Evolutionary conservation across 2,329 filamentous ascomycete genomes (phyloP).

Genomic region (Ophiostoma triangulosporum): DNA sequence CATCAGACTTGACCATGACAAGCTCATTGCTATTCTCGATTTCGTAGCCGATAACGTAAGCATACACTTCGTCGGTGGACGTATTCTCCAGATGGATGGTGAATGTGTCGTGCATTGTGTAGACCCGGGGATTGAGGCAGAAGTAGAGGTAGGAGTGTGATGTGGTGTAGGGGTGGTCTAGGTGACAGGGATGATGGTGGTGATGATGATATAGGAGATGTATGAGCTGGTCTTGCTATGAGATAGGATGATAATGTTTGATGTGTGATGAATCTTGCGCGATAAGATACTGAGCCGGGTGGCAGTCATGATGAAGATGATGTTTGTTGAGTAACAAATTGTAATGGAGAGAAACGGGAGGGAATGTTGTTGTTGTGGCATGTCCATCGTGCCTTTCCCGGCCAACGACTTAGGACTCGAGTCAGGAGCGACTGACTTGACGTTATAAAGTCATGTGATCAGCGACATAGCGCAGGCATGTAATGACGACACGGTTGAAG

Average conservation of each 20-base stretch:
- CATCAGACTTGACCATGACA: slow-evolving; percentile 29
- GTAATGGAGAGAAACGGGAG: no score
- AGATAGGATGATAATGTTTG: neutral
- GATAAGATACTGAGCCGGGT: neutral
- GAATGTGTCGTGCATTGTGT: slow-evolving; percentile 30
- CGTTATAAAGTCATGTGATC: no score
- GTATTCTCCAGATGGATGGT: slow-evolving; percentile 43
- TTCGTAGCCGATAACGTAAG: slow-evolving; percentile 52
- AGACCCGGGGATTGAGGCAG: neutral
- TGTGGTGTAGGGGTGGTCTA: neutral
- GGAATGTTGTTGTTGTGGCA: neutral
- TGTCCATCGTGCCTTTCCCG: no score
- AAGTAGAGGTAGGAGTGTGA: neutral
- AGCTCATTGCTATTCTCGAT: slow-evolving; percentile 29
- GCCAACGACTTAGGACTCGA: no score
- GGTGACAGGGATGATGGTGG: neutral
- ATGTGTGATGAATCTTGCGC: neutral
- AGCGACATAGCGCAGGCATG: no score
- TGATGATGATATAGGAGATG: neutral
- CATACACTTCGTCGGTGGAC: slow-evolving; percentile 39
- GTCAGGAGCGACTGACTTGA: no score
- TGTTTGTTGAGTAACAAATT: neutral
- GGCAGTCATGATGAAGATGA: neutral
- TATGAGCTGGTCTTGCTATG: neutral
- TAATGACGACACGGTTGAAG: no score